Percentiles rank a stretch among this genome's conserved stretches.
phyloP scores from a whole-genome alignment of 345 rosid genomes.

The Ricinus communis region DNA sequence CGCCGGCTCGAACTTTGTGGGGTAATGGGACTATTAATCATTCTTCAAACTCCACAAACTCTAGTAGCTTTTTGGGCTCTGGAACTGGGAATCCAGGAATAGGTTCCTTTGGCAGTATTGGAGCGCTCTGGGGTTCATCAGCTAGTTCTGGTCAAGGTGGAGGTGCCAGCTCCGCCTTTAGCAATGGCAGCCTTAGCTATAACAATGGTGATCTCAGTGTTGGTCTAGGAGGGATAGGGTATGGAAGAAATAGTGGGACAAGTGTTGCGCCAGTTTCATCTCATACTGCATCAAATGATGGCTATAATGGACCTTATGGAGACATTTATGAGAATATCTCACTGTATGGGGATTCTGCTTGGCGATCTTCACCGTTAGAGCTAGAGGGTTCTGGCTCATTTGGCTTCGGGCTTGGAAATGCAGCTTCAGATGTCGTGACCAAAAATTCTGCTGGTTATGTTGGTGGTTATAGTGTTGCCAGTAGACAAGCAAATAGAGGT shows the following conservation, averaged over 20 bases:
- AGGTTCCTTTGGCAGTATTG: slow-evolving; percentile 53
- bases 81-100: slow-evolving; percentile 55
- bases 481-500: slow-evolving; percentile 68
- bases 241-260: slow-evolving; percentile 42
- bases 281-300: slow-evolving; percentile 36
- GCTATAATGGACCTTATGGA: slow-evolving; percentile 35
- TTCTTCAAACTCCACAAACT: slow-evolving; percentile 45
- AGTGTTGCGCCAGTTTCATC: slow-evolving; percentile 30
- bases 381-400: slow-evolving; percentile 44
- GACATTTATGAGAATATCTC: slow-evolving; percentile 42
- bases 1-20: slow-evolving; percentile 61
- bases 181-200: slow-evolving; percentile 31
- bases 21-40: slow-evolving; percentile 48
- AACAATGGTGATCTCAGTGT: slow-evolving; percentile 37
- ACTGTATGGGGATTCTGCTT: slow-evolving; percentile 43
- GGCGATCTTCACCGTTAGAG: slow-evolving; percentile 48
- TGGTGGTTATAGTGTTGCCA: slow-evolving; percentile 54
- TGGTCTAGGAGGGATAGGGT: slow-evolving; percentile 43
- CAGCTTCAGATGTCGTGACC: slow-evolving; percentile 47
- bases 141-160: slow-evolving; percentile 37
- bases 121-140: slow-evolving; percentile 61
- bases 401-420: slow-evolving; percentile 49
- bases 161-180: slow-evolving; percentile 32
- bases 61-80: slow-evolving; percentile 34
- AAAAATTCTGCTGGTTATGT: slow-evolving; percentile 48